Base-by-base conservation (phyloP, 2,329 filamentous ascomycete genomes). In the Epichloe hybrida region DNA sequence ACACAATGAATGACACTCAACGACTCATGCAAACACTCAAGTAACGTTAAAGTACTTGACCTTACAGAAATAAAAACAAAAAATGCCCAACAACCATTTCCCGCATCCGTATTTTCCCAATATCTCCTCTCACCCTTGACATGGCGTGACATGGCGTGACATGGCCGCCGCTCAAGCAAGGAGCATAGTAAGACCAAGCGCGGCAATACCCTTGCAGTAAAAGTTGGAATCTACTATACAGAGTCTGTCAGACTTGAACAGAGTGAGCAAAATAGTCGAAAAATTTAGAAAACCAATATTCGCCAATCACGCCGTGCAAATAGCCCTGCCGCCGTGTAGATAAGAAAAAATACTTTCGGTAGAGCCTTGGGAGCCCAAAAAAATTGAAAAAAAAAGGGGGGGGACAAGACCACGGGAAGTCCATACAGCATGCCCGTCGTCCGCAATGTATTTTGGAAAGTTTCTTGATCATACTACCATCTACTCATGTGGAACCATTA, bases 401-500 rank as follows among this genome's bases (percentile, higher is more conserved):
- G n/a, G n/a, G n/a, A n/a, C 11, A 43, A 43, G 15, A 31, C 11
- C 7, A 9, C 5, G 3, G 17, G 42, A 31, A 31, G 4, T 1
- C 3, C 27, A 31, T 31, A 11, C 27, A 31, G 27, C 27, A 31
- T 31, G 27, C 8, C 27, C 3, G 8, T 31, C 27, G 27, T 31
- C 27, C 8, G 27, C 9, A 9, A 31, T 31, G 8, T 31, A 31
- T 17, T n/a, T 31, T 31, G 27, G 27, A 31, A 31, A 1, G 8
- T 31, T 11, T 8, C 27, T 31, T 31, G 8, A 31, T 31, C 27
- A 9, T 31, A 31, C 27, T 11, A 9, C 27, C 27, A 31, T 31
- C 27, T 45, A 43, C 36, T 47, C 51, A 5, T 49, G 36, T 13
- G 31, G n/a, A 20, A 53, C 47, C 20, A 53, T 11, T 20, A 49